Conservation (phyloP, 768 basidiomycete genomes). For the Panellus pusillus region DNA sequence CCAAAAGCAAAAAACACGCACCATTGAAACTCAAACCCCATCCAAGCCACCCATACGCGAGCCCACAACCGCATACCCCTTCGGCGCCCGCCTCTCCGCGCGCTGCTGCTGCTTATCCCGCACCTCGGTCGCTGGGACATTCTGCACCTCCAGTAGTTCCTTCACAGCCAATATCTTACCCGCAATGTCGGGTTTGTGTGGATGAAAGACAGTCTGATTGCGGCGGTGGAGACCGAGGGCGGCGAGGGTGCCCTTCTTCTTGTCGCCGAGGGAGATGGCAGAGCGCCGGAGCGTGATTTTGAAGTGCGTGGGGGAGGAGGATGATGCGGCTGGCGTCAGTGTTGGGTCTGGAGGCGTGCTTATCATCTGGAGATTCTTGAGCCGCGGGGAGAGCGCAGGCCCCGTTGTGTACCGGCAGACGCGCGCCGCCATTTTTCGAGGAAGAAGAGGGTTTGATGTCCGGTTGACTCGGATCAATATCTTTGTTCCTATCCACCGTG, state of each 20-base stretch:
- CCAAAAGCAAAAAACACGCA: no score
- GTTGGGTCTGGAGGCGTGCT: no score
- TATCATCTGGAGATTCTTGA: no score
- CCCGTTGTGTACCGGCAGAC: no score
- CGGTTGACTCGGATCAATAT: no score
- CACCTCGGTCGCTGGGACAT: slow-evolving; percentile 69
- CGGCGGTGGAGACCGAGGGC: slow-evolving; percentile 82
- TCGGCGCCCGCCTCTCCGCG: slow-evolving; percentile 59
- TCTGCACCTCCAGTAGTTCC: slow-evolving; percentile 86
- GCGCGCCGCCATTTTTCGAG: no score
- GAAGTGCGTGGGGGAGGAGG: slow-evolving; percentile 47
- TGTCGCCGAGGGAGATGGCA: slow-evolving; percentile 75
- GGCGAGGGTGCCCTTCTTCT: slow-evolving; percentile 71
- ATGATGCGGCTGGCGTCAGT: no score
- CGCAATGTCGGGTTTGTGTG: slow-evolving; percentile 69
- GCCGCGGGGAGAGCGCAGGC: no score
- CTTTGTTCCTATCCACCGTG: no score
- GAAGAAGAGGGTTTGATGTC: no score
- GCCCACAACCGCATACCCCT: slow-evolving; percentile 66
- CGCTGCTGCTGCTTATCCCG: slow-evolving; percentile 71
- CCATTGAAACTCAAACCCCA: slow-evolving; percentile 1
- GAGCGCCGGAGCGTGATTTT: slow-evolving; percentile 89
- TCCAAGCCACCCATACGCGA: slow-evolving; percentile 15
- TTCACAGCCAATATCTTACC: slow-evolving; percentile 88
- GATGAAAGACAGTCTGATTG: slow-evolving; percentile 82